phyloP scores from a whole-genome alignment of 805 yeast genomes.

The Millerozyma miso region DNA sequence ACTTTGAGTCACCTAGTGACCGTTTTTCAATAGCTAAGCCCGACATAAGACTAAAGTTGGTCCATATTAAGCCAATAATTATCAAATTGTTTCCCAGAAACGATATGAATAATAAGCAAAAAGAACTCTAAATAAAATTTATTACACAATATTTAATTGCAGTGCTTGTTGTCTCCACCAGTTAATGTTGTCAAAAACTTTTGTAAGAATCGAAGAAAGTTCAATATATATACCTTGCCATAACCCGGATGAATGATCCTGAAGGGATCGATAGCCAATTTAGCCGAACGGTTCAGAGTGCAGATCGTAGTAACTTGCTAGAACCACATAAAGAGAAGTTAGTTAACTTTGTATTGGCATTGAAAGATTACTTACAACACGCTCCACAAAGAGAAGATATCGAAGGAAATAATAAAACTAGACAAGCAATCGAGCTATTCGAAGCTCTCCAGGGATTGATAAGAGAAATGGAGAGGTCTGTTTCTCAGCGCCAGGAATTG shows the following conservation, averaged over 20 bases:
- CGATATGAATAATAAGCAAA: too few relatives aligned
- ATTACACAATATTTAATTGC: neutral
- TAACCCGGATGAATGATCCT: too few relatives aligned
- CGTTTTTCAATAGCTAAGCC: slow-evolving; percentile 6
- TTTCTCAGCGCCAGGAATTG: too few relatives aligned
- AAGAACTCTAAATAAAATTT: too few relatives aligned
- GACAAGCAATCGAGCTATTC: neutral
- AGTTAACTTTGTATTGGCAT: neutral
- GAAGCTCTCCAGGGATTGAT: neutral
- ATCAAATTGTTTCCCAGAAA: too few relatives aligned
- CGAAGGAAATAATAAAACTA: neutral
- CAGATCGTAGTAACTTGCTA: neutral
- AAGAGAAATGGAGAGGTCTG: neutral
- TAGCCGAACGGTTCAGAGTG: neutral
- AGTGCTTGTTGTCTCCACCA: neutral
- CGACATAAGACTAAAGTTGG: neutral
- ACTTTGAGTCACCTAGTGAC: slow-evolving; percentile 23
- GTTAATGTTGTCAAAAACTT: too few relatives aligned
- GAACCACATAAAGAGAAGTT: neutral
- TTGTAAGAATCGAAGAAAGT: too few relatives aligned
- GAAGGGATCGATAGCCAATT: neutral
- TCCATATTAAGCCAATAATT: neutral
- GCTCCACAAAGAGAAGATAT: neutral
- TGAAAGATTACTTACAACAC: neutral
- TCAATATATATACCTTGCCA: too few relatives aligned